phyloP scores from a whole-genome alignment of 192 early-diverging fungal species.

The Allomyces macrogynus region DNA sequence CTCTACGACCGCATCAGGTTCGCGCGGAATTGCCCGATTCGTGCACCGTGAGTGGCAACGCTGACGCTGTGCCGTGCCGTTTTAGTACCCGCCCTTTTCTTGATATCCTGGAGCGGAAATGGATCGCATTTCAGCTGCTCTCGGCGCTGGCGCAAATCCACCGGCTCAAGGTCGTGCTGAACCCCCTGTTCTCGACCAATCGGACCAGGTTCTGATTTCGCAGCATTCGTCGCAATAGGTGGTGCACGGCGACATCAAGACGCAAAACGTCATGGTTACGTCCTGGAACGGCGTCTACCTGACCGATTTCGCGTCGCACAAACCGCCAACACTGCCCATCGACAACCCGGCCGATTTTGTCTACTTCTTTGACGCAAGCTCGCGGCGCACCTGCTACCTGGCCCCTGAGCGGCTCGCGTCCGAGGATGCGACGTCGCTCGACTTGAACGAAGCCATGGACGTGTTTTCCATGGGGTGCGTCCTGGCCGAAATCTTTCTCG shows the following conservation, averaged over 20 bases:
- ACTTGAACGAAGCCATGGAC: conserved; percentile 61
- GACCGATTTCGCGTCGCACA: conserved; percentile 73
- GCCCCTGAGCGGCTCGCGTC: conserved; percentile 73
- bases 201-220: neutral
- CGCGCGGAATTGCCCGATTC: neutral
- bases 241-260: conserved; percentile 90
- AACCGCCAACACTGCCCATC: conserved; percentile 82
- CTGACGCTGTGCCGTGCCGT: neutral
- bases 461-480: conserved; percentile 80
- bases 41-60: neutral
- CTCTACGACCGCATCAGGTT: conserved; percentile 91
- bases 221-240: conserved; percentile 19
- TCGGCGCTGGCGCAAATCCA: conserved; percentile 62
- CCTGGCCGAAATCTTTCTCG: conserved; percentile 84
- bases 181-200: neutral
- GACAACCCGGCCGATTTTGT: conserved; percentile 92
- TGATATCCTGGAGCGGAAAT: conserved; percentile 66
- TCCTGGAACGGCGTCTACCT: conserved; percentile 90
- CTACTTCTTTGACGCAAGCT: conserved; percentile 87
- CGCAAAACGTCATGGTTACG: conserved; percentile 83
- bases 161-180: neutral
- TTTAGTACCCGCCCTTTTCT: conserved; percentile 81
- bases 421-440: too few species aligned
- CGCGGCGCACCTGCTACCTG: conserved; percentile 74
- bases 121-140: conserved; percentile 83